Percentiles rank a stretch among this genome's conserved stretches.
These are phyloP conservation scores for Comarum palustre DNA, from an alignment of 306 rosid genomes.

Conservation along the genomic window DNA sequence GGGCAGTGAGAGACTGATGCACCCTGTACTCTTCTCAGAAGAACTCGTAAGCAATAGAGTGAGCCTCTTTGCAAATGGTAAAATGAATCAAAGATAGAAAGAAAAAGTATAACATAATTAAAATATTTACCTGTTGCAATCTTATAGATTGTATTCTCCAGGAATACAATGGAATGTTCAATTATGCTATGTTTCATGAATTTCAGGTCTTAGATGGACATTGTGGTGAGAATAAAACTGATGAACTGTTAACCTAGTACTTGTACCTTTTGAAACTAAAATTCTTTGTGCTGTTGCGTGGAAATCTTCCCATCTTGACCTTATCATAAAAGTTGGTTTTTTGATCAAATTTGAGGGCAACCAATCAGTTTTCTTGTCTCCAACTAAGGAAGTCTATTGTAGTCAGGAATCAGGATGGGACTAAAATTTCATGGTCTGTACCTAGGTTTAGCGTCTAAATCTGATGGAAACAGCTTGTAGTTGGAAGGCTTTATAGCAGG, in stretches of 20 bases:
- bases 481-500: conserved; percentile 3
- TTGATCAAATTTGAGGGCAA: background rate
- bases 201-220: background rate
- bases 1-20: background rate
- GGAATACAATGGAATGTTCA: background rate
- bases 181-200: background rate
- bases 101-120: background rate
- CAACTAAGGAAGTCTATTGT: background rate
- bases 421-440: background rate
- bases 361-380: background rate
- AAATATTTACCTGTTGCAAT: background rate
- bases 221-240: background rate
- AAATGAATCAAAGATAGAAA: background rate
- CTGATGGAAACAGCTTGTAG: background rate
- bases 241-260: background rate
- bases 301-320: background rate
- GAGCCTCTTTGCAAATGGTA: background rate
- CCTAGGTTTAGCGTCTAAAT: background rate
- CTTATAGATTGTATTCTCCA: background rate
- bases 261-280: background rate
- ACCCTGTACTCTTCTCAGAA: background rate
- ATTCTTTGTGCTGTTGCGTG: background rate
- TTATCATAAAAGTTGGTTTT: background rate
- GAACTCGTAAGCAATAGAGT: background rate
- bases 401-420: background rate